Evolutionary conservation across 106 monocot genomes (phyloP).

Genomic region (Platanthera guangdongensis): DNA sequence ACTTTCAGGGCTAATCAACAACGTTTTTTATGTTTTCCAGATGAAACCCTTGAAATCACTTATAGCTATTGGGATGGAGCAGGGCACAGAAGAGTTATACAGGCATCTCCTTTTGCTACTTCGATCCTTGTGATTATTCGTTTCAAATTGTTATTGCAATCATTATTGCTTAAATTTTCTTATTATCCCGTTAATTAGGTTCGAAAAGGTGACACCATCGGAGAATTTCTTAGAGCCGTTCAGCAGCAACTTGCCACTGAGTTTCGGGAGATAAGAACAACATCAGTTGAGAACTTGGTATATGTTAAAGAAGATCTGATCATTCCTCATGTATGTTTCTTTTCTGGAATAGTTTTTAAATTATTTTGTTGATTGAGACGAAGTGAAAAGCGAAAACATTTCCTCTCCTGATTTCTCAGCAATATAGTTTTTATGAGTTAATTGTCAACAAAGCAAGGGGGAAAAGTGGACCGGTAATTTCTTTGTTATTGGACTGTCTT

Average conservation of each 20-base stretch:
- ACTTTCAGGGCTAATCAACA: background rate
- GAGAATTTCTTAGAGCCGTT: conserved; percentile 93
- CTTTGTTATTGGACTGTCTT: conserved; percentile 3
- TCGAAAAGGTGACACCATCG: conserved; percentile 88
- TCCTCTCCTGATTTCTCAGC: conserved; percentile 40
- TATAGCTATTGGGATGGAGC: conserved; percentile 99
- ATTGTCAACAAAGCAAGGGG: conserved; percentile 99
- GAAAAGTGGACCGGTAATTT: conserved; percentile 99
- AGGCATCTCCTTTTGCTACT: conserved; percentile 27
- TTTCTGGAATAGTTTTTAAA: conserved; percentile 3
- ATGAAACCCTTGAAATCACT: conserved; percentile 94
- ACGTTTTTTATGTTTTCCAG: conserved; percentile 30
- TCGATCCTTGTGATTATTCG: background rate
- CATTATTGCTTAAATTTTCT: background rate
- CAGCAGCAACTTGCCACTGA: conserved; percentile 97
- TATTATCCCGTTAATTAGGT: conserved; percentile 30
- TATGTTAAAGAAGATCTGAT: conserved; percentile 99
- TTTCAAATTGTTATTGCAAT: background rate
- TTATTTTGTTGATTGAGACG: background rate
- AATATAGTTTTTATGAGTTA: conserved; percentile 98
- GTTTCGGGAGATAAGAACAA: conserved; percentile 86
- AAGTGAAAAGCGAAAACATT: background rate
- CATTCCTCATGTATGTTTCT: conserved; percentile 73
- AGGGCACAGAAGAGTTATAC: conserved; percentile 84
- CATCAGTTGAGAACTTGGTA: conserved; percentile 91